These are phyloP conservation scores for Neocucurbitaria cava DNA, from an alignment of 2,329 filamentous ascomycete genomes.

Conservation along the genomic window DNA sequence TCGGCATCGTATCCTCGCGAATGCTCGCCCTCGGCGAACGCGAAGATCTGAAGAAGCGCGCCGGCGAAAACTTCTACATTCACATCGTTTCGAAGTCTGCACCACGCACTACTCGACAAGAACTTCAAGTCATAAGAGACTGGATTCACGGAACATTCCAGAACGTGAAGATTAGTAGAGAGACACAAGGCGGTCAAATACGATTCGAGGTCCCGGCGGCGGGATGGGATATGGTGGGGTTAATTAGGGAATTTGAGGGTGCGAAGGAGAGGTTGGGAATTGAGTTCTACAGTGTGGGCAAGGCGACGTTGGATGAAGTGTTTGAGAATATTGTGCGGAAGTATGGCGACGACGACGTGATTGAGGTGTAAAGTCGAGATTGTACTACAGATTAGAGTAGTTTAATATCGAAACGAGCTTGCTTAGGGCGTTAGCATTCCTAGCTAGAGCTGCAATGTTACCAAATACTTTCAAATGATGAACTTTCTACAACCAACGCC, in stretches of 20 bases:
- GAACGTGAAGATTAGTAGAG: slow-evolving; percentile 62
- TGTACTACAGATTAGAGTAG: background rate
- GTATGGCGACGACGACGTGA: slow-evolving; percentile 15
- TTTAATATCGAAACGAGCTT: too few species aligned
- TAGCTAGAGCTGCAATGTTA: too few species aligned
- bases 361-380: background rate
- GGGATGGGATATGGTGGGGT: slow-evolving; percentile 61
- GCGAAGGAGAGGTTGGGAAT: slow-evolving; percentile 72
- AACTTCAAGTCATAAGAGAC: slow-evolving; percentile 67
- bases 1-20: slow-evolving; percentile 78
- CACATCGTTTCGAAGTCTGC: slow-evolving; percentile 78
- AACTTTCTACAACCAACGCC: too few species aligned
- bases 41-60: slow-evolving; percentile 72
- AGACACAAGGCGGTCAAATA: slow-evolving; percentile 76
- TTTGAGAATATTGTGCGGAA: slow-evolving; percentile 77
- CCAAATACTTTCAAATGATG: too few species aligned
- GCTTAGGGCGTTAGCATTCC: too few species aligned
- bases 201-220: slow-evolving; percentile 74
- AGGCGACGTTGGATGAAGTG: slow-evolving; percentile 86
- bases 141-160: slow-evolving; percentile 71
- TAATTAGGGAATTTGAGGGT: slow-evolving; percentile 75
- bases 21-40: slow-evolving; percentile 87
- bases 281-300: slow-evolving; percentile 83
- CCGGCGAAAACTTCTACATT: slow-evolving; percentile 78
- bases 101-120: slow-evolving; percentile 71